Evolutionary conservation across 371 early-diverging fungal genomes (phyloP).

Genomic region (Mortierella sp.): DNA sequence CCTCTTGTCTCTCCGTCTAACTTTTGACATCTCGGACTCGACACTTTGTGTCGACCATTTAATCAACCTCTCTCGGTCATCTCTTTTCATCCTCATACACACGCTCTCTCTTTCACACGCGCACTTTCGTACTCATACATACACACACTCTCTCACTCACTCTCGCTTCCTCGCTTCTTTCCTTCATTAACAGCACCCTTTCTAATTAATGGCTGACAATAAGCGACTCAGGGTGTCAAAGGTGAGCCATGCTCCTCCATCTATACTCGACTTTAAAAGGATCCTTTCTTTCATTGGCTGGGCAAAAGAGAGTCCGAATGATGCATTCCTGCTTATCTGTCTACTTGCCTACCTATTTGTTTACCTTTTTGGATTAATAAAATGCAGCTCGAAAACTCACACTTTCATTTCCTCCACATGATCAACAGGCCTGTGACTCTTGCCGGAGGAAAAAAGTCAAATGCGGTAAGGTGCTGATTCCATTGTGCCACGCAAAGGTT

Average conservation of each 20-base stretch:
- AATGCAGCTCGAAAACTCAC: too few species aligned
- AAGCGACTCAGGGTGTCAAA: slow-evolving; percentile 70
- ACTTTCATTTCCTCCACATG: background rate
- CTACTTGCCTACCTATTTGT: background rate
- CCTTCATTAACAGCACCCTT: background rate
- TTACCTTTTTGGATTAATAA: too few species aligned
- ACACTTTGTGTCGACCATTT: too few species aligned
- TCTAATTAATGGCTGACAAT: slow-evolving; percentile 58
- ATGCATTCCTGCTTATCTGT: too few species aligned
- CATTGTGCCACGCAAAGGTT: background rate
- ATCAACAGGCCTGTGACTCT: slow-evolving; percentile 48
- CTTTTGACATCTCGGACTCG: background rate
- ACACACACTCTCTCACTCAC: slow-evolving; percentile 1
- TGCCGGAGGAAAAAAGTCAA: slow-evolving; percentile 57
- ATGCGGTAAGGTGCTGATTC: slow-evolving; percentile 31
- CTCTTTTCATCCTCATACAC: too few species aligned
- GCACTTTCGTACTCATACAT: too few species aligned
- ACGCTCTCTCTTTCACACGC: too few species aligned
- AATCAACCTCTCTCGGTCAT: too few species aligned
- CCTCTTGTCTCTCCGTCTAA: too few species aligned
- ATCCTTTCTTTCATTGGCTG: too few species aligned
- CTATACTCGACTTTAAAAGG: background rate
- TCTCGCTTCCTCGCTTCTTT: background rate
- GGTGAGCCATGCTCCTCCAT: slow-evolving; percentile 53
- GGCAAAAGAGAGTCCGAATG: too few species aligned